These are phyloP conservation scores for Fusarium anguioides DNA, from an alignment of 2,329 filamentous ascomycete genomes.

Conservation along the genomic window DNA sequence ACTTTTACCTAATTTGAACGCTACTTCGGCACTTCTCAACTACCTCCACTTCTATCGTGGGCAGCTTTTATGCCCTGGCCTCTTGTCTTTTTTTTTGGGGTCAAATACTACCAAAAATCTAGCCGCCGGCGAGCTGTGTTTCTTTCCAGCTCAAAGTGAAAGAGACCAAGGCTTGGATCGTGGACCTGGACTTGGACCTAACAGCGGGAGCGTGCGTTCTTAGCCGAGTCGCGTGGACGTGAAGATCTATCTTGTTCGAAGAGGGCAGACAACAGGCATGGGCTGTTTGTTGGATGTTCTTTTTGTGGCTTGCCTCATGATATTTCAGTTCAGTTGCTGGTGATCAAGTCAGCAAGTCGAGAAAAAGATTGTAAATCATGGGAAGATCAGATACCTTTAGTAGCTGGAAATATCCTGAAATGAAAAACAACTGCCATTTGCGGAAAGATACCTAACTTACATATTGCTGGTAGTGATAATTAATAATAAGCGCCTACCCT, in stretches of 20 bases:
- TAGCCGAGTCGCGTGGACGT: slow-evolving; percentile 22
- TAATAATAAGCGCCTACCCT: slow-evolving; percentile 20
- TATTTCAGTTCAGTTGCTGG: background rate
- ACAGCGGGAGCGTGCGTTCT: slow-evolving; percentile 33
- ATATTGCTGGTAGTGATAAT: slow-evolving; percentile 11
- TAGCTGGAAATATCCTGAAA: background rate
- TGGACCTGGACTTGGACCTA: background rate
- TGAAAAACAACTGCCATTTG: slow-evolving; percentile 14
- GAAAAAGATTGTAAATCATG: background rate
- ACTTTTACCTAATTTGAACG: slow-evolving; percentile 53
- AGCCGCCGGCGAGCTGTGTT: slow-evolving; percentile 20
- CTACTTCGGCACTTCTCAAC: slow-evolving; percentile 45
- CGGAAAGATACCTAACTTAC: no score
- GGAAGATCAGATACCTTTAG: slow-evolving; percentile 16
- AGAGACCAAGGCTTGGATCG: slow-evolving; percentile 9
- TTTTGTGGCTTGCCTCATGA: background rate
- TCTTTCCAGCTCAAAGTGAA: background rate
- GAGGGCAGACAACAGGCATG: slow-evolving; percentile 21
- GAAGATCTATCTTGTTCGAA: slow-evolving; percentile 18
- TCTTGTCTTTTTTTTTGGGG: slow-evolving; percentile 2
- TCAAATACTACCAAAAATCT: slow-evolving; percentile 25
- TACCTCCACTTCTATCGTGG: slow-evolving; percentile 43
- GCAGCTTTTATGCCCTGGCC: slow-evolving; percentile 11
- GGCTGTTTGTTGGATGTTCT: slow-evolving; percentile 1
- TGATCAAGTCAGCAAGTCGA: background rate